phyloP scores from a whole-genome alignment of 2,329 filamentous ascomycete species.

The Scedosporium aurantiacum region DNA sequence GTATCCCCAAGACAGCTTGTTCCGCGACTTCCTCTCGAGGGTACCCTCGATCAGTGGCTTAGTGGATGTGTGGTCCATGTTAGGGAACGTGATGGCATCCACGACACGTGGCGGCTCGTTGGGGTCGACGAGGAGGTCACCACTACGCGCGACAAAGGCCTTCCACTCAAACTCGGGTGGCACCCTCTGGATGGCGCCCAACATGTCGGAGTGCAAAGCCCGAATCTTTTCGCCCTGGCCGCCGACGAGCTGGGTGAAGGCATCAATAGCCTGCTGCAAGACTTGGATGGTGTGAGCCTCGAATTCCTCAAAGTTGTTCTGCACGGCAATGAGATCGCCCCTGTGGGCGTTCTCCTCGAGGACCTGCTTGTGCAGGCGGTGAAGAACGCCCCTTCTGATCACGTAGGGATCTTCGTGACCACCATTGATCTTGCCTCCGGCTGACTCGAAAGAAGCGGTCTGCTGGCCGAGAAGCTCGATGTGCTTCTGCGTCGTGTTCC shows the following conservation, averaged over 20 bases:
- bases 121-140: slow-evolving; percentile 65
- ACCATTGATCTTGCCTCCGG: slow-evolving; percentile 53
- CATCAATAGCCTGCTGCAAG: slow-evolving; percentile 69
- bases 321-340: slow-evolving; percentile 83
- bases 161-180: slow-evolving; percentile 86
- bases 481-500: slow-evolving; percentile 80
- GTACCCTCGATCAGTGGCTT: slow-evolving; percentile 77
- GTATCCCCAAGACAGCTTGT: slow-evolving; percentile 69
- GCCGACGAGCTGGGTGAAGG: slow-evolving; percentile 71
- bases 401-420: slow-evolving; percentile 80
- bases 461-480: slow-evolving; percentile 89
- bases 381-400: slow-evolving; percentile 65
- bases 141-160: slow-evolving; percentile 64
- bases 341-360: slow-evolving; percentile 92
- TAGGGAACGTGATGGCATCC: slow-evolving; percentile 69
- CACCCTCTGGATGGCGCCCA: slow-evolving; percentile 64
- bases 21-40: slow-evolving; percentile 81
- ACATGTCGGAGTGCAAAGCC: slow-evolving; percentile 73
- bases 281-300: slow-evolving; percentile 77
- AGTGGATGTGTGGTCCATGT: slow-evolving; percentile 73
- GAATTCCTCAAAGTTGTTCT: slow-evolving; percentile 79
- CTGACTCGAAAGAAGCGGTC: slow-evolving; percentile 67
- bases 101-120: slow-evolving; percentile 62
- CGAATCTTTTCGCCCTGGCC: slow-evolving; percentile 74
- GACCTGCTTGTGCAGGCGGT: slow-evolving; percentile 83